Percentiles rank a stretch among this genome's conserved stretches.
Conservation (phyloP, 306 rosid genomes). For the Sicyos edulis region DNA sequence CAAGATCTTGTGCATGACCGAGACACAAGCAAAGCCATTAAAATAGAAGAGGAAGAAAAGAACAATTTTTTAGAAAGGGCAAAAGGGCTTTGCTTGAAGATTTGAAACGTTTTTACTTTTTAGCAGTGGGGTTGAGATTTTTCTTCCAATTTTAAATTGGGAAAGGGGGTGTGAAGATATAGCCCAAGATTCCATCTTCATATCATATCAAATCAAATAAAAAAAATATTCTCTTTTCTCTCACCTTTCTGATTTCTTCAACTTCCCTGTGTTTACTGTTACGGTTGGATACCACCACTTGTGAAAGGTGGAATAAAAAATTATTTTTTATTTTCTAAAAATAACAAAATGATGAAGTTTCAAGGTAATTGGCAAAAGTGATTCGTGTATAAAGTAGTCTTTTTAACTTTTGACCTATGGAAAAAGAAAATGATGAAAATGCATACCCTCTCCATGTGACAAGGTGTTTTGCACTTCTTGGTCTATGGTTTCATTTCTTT, state of each 20-base stretch:
- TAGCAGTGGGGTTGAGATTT: background rate
- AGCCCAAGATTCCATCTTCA: slow-evolving; percentile 22
- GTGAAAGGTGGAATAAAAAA: too few species aligned
- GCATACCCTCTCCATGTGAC: too few species aligned
- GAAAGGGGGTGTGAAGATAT: background rate
- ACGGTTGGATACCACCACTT: background rate
- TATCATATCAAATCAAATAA: slow-evolving; percentile 15
- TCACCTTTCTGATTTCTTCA: background rate
- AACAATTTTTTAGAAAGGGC: slow-evolving; percentile 11
- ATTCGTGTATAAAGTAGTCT: background rate
- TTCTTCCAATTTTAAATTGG: background rate
- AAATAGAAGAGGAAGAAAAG: slow-evolving; percentile 27
- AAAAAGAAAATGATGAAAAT: too few species aligned
- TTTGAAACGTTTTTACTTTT: slow-evolving; percentile 4
- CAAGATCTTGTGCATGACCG: slow-evolving; percentile 19
- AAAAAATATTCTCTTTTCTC: slow-evolving; percentile 20
- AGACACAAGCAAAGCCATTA: slow-evolving; percentile 29
- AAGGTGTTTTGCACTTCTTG: too few species aligned
- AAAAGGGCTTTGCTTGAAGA: slow-evolving; percentile 28
- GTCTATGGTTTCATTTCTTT: too few species aligned
- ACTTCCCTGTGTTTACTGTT: background rate
- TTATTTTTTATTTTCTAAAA: too few species aligned
- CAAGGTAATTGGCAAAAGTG: background rate
- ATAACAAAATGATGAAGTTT: background rate
- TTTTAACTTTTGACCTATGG: background rate